These are phyloP conservation scores for Phytophthora colocasiae DNA, from an alignment of 352 stramenopile species.

Conservation along the genomic window DNA sequence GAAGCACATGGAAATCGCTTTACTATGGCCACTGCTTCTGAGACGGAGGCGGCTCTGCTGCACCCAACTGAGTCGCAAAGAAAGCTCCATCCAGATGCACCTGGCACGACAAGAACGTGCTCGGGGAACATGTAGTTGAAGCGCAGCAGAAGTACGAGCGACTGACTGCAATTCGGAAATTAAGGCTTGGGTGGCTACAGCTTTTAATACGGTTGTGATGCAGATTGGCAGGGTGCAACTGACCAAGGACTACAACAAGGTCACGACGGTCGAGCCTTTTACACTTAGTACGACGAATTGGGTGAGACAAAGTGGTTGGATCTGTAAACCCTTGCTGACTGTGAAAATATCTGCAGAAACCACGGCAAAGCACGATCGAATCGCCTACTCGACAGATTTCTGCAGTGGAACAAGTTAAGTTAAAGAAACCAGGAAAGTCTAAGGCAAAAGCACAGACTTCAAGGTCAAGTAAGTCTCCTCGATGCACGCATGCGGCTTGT, in stretches of 20 bases:
- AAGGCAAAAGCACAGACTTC: constrained; percentile 24
- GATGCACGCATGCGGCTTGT: constrained; percentile 14
- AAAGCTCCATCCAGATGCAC: constrained; percentile 67
- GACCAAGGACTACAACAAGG: constrained; percentile 63
- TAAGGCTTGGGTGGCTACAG: background rate
- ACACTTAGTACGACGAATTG: constrained; percentile 71
- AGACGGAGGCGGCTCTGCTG: constrained; percentile 30
- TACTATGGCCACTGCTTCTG: constrained; percentile 1
- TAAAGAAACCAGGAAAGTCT: constrained; percentile 3
- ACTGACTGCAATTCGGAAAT: too few relatives aligned
- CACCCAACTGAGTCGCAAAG: constrained; percentile 65
- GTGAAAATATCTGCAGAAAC: constrained; percentile 21
- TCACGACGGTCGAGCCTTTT: constrained; percentile 63
- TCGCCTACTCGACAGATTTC: constrained; percentile 10
- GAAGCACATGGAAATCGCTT: constrained; percentile 6
- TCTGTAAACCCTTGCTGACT: background rate
- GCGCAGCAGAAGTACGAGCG: constrained; percentile 51
- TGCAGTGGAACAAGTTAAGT: constrained; percentile 6
- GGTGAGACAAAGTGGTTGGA: constrained; percentile 18
- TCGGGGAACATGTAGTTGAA: constrained; percentile 42
- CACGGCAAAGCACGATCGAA: constrained; percentile 31
- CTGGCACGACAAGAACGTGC: constrained; percentile 63
- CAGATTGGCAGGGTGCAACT: constrained; percentile 39
- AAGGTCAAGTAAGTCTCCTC: constrained; percentile 15
- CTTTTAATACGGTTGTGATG: constrained; percentile 1